These are phyloP conservation scores for Penicillium sp. DNA, from an alignment of 2,329 filamentous ascomycete species.

Conservation along the genomic window DNA sequence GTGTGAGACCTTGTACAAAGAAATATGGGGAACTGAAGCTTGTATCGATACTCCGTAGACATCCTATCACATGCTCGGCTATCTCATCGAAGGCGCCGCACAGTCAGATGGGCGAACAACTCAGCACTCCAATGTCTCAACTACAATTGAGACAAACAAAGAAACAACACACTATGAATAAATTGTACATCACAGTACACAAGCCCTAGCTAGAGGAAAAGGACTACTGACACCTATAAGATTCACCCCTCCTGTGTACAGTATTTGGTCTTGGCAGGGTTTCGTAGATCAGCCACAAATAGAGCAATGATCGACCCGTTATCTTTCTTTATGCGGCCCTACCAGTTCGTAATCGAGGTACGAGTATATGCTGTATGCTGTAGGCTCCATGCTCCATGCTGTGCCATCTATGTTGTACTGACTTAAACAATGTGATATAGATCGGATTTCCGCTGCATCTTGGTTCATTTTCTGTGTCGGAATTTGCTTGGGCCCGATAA, in stretches of 20 bases:
- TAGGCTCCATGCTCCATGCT: neutral
- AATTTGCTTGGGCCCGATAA: conserved; percentile 15
- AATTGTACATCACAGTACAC: neutral
- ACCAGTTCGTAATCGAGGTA: neutral
- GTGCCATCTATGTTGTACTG: neutral
- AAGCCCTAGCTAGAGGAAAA: neutral
- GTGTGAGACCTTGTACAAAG: neutral
- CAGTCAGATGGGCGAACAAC: neutral
- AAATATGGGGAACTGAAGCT: conserved; percentile 5
- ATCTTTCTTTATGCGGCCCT: conserved; percentile 12
- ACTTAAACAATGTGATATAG: neutral
- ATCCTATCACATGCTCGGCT: conserved; percentile 32
- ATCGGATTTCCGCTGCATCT: neutral
- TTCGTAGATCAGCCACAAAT: conserved; percentile 25
- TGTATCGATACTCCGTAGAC: neutral
- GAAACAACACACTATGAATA: neutral
- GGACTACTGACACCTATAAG: neutral
- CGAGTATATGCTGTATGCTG: neutral
- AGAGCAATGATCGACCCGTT: conserved; percentile 21
- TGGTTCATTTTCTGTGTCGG: neutral
- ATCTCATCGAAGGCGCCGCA: conserved; percentile 21
- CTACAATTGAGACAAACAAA: neutral
- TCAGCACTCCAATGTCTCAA: neutral
- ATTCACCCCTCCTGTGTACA: conserved; percentile 13
- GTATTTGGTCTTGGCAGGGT: conserved; percentile 23